Evolutionary conservation across 192 early-diverging fungal genomes (phyloP).

Genomic region (Rhizophagus clarus): DNA sequence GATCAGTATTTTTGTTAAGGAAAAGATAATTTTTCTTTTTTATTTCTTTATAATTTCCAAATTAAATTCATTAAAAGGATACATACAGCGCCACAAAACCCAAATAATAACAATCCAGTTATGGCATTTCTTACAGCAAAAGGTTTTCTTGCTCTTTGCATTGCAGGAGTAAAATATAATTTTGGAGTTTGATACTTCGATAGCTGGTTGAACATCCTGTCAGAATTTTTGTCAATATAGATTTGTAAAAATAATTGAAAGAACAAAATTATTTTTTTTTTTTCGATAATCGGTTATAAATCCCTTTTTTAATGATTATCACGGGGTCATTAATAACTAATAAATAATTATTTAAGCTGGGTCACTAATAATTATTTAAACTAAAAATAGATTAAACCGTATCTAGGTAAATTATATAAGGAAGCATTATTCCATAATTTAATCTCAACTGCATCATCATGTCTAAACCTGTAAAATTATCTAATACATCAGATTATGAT

Average conservation of each 20-base stretch:
- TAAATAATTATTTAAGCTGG: too few relatives aligned
- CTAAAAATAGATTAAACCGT: not conserved
- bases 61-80: conserved; percentile 23
- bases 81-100: conserved; percentile 58
- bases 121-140: conserved; percentile 51
- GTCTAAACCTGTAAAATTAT: conserved; percentile 40
- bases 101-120: conserved; percentile 51
- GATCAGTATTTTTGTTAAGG: not conserved
- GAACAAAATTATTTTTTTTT: too few relatives aligned
- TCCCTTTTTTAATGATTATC: too few relatives aligned
- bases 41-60: not conserved
- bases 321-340: too few relatives aligned
- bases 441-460: not conserved
- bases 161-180: conserved; percentile 53
- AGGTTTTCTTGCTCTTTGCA: conserved; percentile 57
- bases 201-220: not conserved
- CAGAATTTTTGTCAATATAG: not conserved
- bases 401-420: not conserved
- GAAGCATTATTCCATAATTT: not conserved
- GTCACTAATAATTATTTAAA: too few relatives aligned
- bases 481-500: conserved; percentile 51
- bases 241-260: too few relatives aligned
- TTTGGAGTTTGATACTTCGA: conserved; percentile 36
- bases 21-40: not conserved
- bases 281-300: too few relatives aligned